Percentiles rank a stretch among this genome's conserved stretches.
These are phyloP conservation scores for Suhomyces taliae DNA, from an alignment of 1,139 yeast species.

Conservation along the genomic window DNA sequence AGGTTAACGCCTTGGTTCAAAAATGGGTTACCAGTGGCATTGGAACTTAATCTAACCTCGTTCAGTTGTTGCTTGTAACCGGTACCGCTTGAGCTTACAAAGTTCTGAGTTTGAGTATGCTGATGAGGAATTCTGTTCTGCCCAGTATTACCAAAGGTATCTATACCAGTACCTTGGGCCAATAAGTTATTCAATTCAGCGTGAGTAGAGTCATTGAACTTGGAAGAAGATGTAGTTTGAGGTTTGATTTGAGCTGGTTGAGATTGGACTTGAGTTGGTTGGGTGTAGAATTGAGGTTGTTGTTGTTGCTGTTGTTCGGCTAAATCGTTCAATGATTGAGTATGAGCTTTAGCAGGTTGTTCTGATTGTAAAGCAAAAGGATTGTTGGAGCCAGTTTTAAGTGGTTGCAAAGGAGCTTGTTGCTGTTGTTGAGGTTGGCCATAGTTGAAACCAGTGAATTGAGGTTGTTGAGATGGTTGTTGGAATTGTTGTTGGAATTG, in stretches of 20 bases:
- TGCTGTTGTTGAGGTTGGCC: slow-evolving; percentile 38
- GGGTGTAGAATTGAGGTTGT: slow-evolving; percentile 24
- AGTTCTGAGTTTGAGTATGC: slow-evolving; percentile 78
- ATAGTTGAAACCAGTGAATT: slow-evolving; percentile 8
- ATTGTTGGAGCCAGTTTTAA: slow-evolving; percentile 82
- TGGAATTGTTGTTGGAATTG: slow-evolving; percentile 12
- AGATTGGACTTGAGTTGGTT: slow-evolving; percentile 17
- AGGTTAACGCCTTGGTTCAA: slow-evolving; percentile 73
- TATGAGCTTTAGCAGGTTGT: slow-evolving; percentile 11
- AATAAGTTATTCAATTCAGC: slow-evolving; percentile 71
- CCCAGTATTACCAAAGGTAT: slow-evolving; percentile 95
- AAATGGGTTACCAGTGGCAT: slow-evolving; percentile 70
- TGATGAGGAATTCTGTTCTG: slow-evolving; percentile 89
- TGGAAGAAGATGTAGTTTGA: slow-evolving; percentile 38
- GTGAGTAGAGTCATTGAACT: slow-evolving; percentile 55
- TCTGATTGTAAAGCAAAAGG: slow-evolving; percentile 69
- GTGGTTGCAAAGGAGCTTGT: slow-evolving; percentile 45
- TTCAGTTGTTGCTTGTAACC: slow-evolving; percentile 61
- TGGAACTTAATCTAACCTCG: slow-evolving; percentile 39
- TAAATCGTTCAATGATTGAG: slow-evolving; percentile 20
- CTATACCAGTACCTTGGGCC: slow-evolving; percentile 88
- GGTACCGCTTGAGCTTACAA: slow-evolving; percentile 85
- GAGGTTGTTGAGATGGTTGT: slow-evolving; percentile 8
- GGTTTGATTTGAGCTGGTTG: slow-evolving; percentile 20
- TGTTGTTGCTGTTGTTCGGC: slow-evolving; percentile 23